These are phyloP conservation scores for Fusarium floridanum DNA, from an alignment of 2,329 filamentous ascomycete genomes.

Conservation along the genomic window DNA sequence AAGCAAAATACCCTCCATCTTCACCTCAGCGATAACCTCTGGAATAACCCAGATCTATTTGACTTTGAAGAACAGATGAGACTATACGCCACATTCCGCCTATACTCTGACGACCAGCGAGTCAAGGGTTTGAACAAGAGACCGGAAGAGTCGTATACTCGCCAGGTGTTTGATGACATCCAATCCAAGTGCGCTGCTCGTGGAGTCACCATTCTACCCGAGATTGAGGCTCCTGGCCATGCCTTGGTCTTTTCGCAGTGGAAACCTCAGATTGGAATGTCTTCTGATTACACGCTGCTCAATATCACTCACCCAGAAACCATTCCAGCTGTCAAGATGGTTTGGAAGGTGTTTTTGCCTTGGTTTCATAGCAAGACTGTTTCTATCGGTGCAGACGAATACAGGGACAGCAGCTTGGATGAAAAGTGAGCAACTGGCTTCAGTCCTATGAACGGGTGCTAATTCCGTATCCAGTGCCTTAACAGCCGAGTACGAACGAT, in stretches of 20 bases:
- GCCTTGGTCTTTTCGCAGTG: not conserved
- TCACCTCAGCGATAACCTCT: not conserved
- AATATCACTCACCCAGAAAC: not conserved
- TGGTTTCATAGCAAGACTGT: not conserved
- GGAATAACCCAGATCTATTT: not conserved
- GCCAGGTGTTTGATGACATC: not conserved
- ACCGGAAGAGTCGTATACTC: not conserved
- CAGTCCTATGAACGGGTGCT: not conserved
- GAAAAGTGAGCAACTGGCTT: not conserved
- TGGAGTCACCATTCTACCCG: not conserved
- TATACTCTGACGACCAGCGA: not conserved
- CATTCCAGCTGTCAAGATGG: not conserved
- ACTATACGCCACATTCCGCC: not conserved
- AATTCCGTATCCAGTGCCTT: not conserved
- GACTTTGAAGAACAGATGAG: not conserved
- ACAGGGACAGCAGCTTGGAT: not conserved
- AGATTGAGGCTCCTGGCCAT: not conserved
- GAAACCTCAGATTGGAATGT: not conserved
- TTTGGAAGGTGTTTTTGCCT: not conserved
- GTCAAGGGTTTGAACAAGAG: not conserved
- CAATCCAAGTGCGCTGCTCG: not conserved
- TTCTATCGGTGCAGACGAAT: not conserved
- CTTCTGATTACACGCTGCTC: not conserved
- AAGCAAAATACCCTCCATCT: not conserved
- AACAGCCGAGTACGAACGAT: not conserved